phyloP scores from a whole-genome alignment of 768 basidiomycete genomes.

The Boletus fagicola region DNA sequence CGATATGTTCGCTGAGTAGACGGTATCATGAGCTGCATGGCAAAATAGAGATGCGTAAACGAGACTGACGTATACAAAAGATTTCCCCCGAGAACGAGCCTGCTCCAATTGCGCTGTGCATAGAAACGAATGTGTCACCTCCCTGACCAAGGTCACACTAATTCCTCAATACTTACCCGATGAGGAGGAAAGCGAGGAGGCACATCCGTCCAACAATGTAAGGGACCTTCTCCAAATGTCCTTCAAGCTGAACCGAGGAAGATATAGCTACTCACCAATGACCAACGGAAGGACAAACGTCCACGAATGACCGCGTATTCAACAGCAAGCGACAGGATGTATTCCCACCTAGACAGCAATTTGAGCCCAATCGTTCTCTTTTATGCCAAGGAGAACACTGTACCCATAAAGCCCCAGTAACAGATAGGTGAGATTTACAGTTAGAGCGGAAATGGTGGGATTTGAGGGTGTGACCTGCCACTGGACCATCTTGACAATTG shows the following conservation, averaged over 20 bases:
- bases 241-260: not conserved
- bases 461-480: not conserved
- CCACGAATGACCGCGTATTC: conserved; percentile 18
- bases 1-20: conserved; percentile 1
- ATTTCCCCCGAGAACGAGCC: not conserved
- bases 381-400: not conserved
- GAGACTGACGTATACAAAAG: conserved; percentile 17
- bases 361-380: not conserved
- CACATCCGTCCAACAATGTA: conserved; percentile 19
- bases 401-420: conserved; percentile 25
- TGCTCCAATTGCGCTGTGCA: conserved; percentile 1
- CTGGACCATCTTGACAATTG: not conserved
- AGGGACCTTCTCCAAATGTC: conserved; percentile 13
- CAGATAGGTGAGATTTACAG: conserved; percentile 6
- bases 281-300: conserved; percentile 14
- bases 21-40: not conserved
- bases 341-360: conserved; percentile 22
- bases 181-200: conserved; percentile 10
- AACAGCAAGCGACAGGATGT: conserved; percentile 12
- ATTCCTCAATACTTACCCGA: conserved; percentile 9
- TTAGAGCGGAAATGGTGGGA: not conserved
- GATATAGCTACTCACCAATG: conserved; percentile 18
- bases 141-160: no score
- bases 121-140: not conserved
- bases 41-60: not conserved